Evolutionary conservation across 805 yeast genomes (phyloP).

Genomic region (Wickerhamiella azymoides): DNA sequence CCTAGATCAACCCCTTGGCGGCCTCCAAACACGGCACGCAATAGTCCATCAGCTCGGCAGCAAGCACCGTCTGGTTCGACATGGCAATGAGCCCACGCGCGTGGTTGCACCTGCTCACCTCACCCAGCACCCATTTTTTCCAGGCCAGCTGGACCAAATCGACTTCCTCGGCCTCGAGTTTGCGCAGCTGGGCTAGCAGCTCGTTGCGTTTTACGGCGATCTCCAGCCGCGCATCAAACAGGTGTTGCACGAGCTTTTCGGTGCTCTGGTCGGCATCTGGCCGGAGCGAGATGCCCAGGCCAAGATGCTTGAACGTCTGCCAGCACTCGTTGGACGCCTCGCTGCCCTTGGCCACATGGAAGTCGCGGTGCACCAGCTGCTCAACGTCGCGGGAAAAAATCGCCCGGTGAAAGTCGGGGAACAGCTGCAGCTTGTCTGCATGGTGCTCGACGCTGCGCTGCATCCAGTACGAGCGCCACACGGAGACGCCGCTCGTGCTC

Average conservation of each 20-base stretch:
- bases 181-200: neutral
- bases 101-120: conserved; percentile 4
- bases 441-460: conserved; percentile 7
- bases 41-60: neutral
- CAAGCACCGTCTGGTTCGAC: neutral
- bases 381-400: conserved; percentile 10
- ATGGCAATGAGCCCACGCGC: neutral
- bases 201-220: neutral
- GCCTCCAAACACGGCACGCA: conserved; percentile 4
- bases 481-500: conserved; percentile 30
- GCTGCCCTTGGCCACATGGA: neutral
- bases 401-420: conserved; percentile 7
- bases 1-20: neutral
- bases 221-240: neutral
- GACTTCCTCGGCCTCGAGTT: neutral
- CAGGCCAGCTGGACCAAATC: conserved; percentile 1
- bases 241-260: neutral
- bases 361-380: conserved; percentile 6
- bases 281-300: neutral
- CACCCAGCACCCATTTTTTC: conserved; percentile 5
- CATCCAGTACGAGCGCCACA: conserved; percentile 13
- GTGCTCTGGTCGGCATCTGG: neutral
- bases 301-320: conserved; percentile 1
- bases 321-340: conserved; percentile 2
- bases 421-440: conserved; percentile 9